phyloP scores from a whole-genome alignment of 192 early-diverging fungal genomes.

The Glomus cerebriforme region DNA sequence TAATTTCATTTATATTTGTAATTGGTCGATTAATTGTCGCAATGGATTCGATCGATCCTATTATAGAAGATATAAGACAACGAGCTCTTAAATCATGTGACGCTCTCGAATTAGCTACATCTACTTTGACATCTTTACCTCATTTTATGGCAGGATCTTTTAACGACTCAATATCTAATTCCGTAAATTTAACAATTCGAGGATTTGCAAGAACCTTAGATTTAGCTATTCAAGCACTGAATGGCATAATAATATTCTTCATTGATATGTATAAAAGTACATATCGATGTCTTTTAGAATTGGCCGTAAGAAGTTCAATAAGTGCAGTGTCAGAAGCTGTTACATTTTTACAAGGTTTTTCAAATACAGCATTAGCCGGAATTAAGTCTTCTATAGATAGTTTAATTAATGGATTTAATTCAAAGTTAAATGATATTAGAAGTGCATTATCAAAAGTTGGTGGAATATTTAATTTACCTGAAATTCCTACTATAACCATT shows the following conservation, averaged over 20 bases:
- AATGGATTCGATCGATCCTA: too few species aligned
- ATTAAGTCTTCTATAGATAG: conserved; percentile 14
- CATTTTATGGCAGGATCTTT: conserved; percentile 24
- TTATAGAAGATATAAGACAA: conserved; percentile 12
- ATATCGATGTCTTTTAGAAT: conserved; percentile 24
- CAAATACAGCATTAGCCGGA: not conserved
- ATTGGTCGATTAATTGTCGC: not conserved
- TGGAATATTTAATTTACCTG: not conserved
- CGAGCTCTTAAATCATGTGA: conserved; percentile 3
- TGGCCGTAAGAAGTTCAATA: conserved; percentile 4
- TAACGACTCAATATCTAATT: conserved; percentile 6
- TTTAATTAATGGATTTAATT: not conserved
- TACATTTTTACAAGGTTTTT: not conserved
- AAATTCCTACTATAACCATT: not conserved
- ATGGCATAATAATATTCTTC: conserved; percentile 16
- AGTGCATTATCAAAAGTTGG: not conserved
- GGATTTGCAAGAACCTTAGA: not conserved
- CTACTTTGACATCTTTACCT: conserved; percentile 21
- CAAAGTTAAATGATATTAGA: not conserved
- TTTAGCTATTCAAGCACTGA: not conserved
- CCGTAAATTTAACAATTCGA: conserved; percentile 3
- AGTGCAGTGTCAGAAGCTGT: not conserved
- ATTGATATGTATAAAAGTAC: conserved; percentile 7
- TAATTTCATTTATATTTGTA: too few species aligned
- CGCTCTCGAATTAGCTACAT: conserved; percentile 23